Percentiles rank a stretch among this genome's conserved stretches.
phyloP scores from a whole-genome alignment of 2,329 filamentous ascomycete species.

The Ramichloridium luteum region DNA sequence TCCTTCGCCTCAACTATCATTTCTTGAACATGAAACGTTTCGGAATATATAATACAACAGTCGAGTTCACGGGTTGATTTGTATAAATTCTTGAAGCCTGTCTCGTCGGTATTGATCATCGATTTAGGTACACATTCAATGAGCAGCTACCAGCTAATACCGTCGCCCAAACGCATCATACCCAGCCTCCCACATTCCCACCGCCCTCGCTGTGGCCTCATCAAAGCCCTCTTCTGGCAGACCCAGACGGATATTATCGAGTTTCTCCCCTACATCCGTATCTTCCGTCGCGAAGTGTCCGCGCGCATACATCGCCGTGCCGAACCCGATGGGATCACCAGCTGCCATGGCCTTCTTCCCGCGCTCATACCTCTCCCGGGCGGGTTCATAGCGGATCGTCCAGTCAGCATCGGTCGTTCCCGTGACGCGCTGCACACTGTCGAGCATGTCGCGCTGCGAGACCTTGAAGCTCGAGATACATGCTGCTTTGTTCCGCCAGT shows the following conservation, averaged over 20 bases:
- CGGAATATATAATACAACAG: too few relatives aligned
- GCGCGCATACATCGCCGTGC: slow-evolving; percentile 34
- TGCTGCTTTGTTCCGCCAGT: slow-evolving; percentile 38
- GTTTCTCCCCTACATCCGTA: slow-evolving; percentile 29
- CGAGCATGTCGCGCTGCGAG: slow-evolving; percentile 54
- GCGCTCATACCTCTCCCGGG: slow-evolving; percentile 37
- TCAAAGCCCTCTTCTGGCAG: slow-evolving; percentile 49
- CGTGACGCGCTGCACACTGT: slow-evolving; percentile 46
- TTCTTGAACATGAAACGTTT: too few relatives aligned
- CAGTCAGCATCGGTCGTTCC: slow-evolving; percentile 48
- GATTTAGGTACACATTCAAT: too few relatives aligned
- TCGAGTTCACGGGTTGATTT: too few relatives aligned
- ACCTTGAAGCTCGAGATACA: slow-evolving; percentile 46
- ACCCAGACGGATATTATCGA: slow-evolving; percentile 43
- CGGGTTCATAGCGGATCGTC: slow-evolving; percentile 40
- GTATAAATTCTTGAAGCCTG: too few relatives aligned
- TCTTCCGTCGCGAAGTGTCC: slow-evolving; percentile 34
- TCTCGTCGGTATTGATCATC: too few relatives aligned
- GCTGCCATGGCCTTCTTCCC: slow-evolving; percentile 34
- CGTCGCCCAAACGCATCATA: too few relatives aligned
- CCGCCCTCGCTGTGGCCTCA: too few relatives aligned
- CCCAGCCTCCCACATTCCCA: too few relatives aligned
- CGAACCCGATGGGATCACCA: slow-evolving; percentile 25
- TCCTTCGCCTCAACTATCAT: too few relatives aligned
- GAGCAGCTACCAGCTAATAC: too few relatives aligned